These are phyloP conservation scores for Penicillium sp. DNA, from an alignment of 2,329 filamentous ascomycete genomes.

Conservation along the genomic window DNA sequence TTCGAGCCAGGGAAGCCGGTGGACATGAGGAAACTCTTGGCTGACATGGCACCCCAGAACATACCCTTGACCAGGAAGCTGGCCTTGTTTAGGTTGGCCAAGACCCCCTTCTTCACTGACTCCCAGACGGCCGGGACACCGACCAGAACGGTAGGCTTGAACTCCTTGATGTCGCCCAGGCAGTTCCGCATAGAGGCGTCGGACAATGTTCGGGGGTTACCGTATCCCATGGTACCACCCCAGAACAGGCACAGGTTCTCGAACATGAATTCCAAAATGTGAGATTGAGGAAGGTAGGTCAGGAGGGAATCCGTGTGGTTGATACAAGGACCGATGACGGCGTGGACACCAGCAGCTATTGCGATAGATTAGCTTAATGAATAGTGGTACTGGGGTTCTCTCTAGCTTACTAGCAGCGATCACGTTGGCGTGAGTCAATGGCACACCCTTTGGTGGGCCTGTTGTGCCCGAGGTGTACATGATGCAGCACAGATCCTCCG, in stretches of 20 bases:
- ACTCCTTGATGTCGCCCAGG: constrained; percentile 88
- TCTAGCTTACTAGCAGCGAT: constrained; percentile 66
- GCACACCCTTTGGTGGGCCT: constrained; percentile 82
- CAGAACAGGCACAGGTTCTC: constrained; percentile 88
- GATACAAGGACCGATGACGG: constrained; percentile 73
- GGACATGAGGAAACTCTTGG: constrained; percentile 60
- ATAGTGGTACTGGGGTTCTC: not conserved
- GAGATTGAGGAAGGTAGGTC: constrained; percentile 88
- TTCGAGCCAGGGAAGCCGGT: constrained; percentile 49
- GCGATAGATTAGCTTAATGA: constrained; percentile 9
- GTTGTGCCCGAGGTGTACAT: constrained; percentile 86
- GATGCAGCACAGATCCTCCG: constrained; percentile 77
- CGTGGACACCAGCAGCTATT: constrained; percentile 73
- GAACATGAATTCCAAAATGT: constrained; percentile 95
- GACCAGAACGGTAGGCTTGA: constrained; percentile 83
- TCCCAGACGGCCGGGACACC: constrained; percentile 98
- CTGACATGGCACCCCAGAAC: constrained; percentile 68
- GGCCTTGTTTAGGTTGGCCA: constrained; percentile 70
- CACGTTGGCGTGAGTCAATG: constrained; percentile 76
- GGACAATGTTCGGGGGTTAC: constrained; percentile 82
- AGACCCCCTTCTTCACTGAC: constrained; percentile 91
- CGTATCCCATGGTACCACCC: constrained; percentile 90
- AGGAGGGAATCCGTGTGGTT: constrained; percentile 75
- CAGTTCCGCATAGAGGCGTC: constrained; percentile 85
- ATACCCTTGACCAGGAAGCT: constrained; percentile 69